These are phyloP conservation scores for Rhodosporidiobolus sp. DNA, from an alignment of 768 basidiomycete species.

Conservation along the genomic window DNA sequence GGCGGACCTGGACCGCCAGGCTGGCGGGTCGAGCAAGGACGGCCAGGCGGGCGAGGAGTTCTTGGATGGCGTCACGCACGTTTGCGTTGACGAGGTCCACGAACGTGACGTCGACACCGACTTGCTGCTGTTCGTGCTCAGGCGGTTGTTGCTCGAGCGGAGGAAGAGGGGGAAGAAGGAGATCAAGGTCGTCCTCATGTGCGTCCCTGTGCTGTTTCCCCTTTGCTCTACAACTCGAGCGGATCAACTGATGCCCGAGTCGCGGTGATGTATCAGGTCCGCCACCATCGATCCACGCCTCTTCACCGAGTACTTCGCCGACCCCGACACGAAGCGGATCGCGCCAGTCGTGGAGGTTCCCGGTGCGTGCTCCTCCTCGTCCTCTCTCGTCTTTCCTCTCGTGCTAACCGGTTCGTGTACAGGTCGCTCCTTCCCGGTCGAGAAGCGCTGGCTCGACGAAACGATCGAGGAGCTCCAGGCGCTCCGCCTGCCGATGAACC, in stretches of 20 bases:
- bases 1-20: constrained; percentile 56
- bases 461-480: constrained; percentile 58
- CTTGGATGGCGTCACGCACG: constrained; percentile 78
- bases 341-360: constrained; percentile 76
- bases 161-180: constrained; percentile 62
- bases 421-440: constrained; percentile 80
- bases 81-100: constrained; percentile 93
- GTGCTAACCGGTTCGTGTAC: constrained; percentile 78
- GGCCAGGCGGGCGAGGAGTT: constrained; percentile 37
- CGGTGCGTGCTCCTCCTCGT: constrained; percentile 51
- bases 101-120: constrained; percentile 94
- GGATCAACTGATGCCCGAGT: neutral
- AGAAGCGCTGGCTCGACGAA: constrained; percentile 75
- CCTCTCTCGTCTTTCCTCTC: constrained; percentile 45
- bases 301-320: constrained; percentile 82
- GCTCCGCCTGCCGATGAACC: constrained; percentile 39
- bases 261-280: constrained; percentile 28
- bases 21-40: constrained; percentile 42
- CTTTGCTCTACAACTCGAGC: neutral
- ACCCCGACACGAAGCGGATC: constrained; percentile 56
- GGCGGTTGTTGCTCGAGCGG: constrained; percentile 72
- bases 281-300: constrained; percentile 88
- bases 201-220: constrained; percentile 59
- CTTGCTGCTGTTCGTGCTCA: constrained; percentile 79
- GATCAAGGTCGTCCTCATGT: constrained; percentile 88